Base-by-base conservation (phyloP, 768 basidiomycete genomes). In the Lyophyllum decastes region DNA sequence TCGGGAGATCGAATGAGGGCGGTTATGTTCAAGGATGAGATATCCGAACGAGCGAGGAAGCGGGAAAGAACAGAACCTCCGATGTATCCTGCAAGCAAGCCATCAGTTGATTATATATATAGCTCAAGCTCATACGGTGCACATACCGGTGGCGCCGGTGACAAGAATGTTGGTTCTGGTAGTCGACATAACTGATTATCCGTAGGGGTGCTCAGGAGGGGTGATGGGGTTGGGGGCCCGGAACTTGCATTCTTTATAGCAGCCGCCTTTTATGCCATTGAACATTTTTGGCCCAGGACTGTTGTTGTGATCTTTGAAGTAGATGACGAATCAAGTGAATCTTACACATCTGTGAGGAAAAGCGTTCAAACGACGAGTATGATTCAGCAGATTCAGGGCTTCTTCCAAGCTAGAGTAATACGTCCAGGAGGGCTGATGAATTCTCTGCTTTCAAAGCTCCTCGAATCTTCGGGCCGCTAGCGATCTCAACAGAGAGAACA, bases 11-110 rank as follows among this genome's bases (percentile, higher is more conserved):
- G 78, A 3, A 82, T 75, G 17, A 83, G 69, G 8, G 72, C 76
- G 0, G 76, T 79, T 40, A 82, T 76, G 4, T 73, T 68, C 55
- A 78, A 76, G 12, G 66, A 63, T 12, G 62, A 48, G 22, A 68
- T 63, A 4, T 75, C 65, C 0, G 77, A 68, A 49, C 75, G 77
- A 0, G 55, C 55, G 7, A 81, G 70, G 41, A 83, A 70, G n/a
- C 70, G 74, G 19, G 68, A 52, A 33, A 83, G 73, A 35, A 81
- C 70, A 12, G 77, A 63, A 35, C 80, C 78, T 7, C 82, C 82
- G 56, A 82, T 74, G 66, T 81, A 83, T n/a, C 81, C 81, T 78
- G n/a, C 4, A 19, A 17, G 16, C 17, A 4, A 14, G 14, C 4
- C 33, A 40, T 44, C 2, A 24, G n/a, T 8, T 4, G 35, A 19